Evolutionary conservation across 2,329 filamentous ascomycete genomes (phyloP).

Genomic region (Sarocladium brachiariae): DNA sequence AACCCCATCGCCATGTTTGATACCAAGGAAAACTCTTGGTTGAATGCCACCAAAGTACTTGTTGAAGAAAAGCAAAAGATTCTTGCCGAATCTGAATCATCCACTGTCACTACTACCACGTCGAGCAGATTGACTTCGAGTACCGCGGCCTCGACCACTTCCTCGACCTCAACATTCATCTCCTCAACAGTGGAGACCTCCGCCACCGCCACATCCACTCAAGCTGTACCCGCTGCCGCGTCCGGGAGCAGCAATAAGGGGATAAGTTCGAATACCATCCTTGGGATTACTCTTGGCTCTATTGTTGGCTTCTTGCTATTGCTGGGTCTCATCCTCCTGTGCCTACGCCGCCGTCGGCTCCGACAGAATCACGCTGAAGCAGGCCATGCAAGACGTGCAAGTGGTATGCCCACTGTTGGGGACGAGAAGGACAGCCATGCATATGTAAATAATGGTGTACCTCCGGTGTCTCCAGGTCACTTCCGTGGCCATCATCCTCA

Average conservation of each 20-base stretch:
- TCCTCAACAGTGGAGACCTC: slow-evolving; percentile 15
- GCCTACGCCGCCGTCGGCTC: slow-evolving; percentile 43
- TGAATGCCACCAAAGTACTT: slow-evolving; percentile 62
- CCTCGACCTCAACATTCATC: slow-evolving; percentile 5
- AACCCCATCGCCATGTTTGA: slow-evolving; percentile 73
- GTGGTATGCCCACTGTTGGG: slow-evolving; percentile 21
- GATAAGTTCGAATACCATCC: slow-evolving; percentile 46
- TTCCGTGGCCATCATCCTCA: slow-evolving; percentile 47
- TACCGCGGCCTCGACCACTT: slow-evolving; percentile 17
- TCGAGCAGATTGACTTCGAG: slow-evolving; percentile 22
- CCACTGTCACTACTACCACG: slow-evolving; percentile 20
- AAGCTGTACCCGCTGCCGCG: slow-evolving; percentile 15
- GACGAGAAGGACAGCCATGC: slow-evolving; percentile 53
- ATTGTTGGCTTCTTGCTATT: slow-evolving; percentile 67
- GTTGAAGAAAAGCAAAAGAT: slow-evolving; percentile 34
- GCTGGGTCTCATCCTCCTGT: slow-evolving; percentile 64
- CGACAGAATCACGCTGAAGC: slow-evolving; percentile 44
- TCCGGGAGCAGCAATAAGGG: slow-evolving; percentile 21
- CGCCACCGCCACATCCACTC: slow-evolving; percentile 14
- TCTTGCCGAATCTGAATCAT: slow-evolving; percentile 24
- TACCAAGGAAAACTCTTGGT: slow-evolving; percentile 67
- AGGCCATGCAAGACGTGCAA: slow-evolving; percentile 36
- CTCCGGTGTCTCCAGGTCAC: slow-evolving; percentile 25
- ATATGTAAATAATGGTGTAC: slow-evolving; percentile 34
- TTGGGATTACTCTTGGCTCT: slow-evolving; percentile 78